These are phyloP conservation scores for Stagonosporopsis rhizophila DNA, from an alignment of 2,329 filamentous ascomycete species.

Conservation along the genomic window DNA sequence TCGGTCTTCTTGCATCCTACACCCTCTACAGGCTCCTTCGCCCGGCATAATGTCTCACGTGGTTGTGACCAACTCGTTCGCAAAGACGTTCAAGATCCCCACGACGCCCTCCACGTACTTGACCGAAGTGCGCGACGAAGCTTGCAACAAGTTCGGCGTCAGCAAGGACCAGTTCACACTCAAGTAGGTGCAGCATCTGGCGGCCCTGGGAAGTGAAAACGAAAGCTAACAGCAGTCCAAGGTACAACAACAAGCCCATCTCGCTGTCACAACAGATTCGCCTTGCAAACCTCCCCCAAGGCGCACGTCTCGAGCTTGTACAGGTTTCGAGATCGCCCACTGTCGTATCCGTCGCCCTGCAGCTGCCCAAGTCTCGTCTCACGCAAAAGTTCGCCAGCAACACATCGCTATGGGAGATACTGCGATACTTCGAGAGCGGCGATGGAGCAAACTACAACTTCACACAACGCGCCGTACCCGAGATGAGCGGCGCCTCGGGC, in stretches of 20 bases:
- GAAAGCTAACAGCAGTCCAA: conserved; percentile 21
- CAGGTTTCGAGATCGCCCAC: conserved; percentile 84
- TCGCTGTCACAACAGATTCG: conserved; percentile 87
- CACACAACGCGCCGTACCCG: conserved; percentile 80
- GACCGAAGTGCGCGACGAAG: conserved; percentile 84
- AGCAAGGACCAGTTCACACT: conserved; percentile 76
- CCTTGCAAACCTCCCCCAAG: conserved; percentile 79
- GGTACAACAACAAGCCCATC: conserved; percentile 77
- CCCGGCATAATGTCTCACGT: conserved; percentile 82
- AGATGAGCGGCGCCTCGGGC: conserved; percentile 63
- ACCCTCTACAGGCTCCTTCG: conserved; percentile 36
- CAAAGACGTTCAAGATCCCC: conserved; percentile 81
- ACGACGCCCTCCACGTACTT: conserved; percentile 82
- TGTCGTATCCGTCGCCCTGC: conserved; percentile 86
- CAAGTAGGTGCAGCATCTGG: conserved; percentile 64
- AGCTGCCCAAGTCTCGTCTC: conserved; percentile 77
- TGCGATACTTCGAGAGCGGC: conserved; percentile 85
- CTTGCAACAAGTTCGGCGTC: conserved; percentile 81
- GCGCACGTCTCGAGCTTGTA: conserved; percentile 92
- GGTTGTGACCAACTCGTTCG: conserved; percentile 81
- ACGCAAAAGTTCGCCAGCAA: conserved; percentile 88
- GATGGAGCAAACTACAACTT: conserved; percentile 68
- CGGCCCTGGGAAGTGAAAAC: too few relatives aligned
- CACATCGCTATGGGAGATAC: conserved; percentile 84
- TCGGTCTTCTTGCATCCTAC: conserved; percentile 35